Percentiles rank a stretch among this genome's conserved stretches.
phyloP scores from a whole-genome alignment of 2,329 filamentous ascomycete species.

The Talaromyces sp. region DNA sequence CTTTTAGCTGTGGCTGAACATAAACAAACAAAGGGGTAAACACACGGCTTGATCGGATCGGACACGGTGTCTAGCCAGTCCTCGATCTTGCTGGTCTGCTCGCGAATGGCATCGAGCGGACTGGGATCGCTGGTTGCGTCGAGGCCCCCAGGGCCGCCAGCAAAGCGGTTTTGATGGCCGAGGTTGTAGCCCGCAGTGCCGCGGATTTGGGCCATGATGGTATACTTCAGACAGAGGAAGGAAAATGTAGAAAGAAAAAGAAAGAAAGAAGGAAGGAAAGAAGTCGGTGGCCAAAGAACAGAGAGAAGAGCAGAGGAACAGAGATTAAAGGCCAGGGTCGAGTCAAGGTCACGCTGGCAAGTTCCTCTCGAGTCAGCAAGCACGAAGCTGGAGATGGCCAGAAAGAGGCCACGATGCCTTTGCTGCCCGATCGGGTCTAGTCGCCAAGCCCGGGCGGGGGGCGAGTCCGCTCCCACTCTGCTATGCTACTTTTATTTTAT shows the following conservation, averaged over 20 bases:
- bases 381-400: not conserved
- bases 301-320: not conserved
- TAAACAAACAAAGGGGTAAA: conserved; percentile 18
- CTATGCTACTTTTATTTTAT: not conserved
- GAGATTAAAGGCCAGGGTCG: not conserved
- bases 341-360: not conserved
- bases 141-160: conserved; percentile 51
- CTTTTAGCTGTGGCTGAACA: conserved; percentile 13
- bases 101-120: conserved; percentile 79
- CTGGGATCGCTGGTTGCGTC: conserved; percentile 64
- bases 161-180: conserved; percentile 66
- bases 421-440: not conserved
- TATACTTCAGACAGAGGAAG: not conserved
- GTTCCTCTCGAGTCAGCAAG: not conserved
- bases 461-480: not conserved
- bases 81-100: conserved; percentile 98
- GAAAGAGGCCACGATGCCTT: conserved; percentile 1
- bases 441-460: not conserved
- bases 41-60: conserved; percentile 92
- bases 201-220: conserved; percentile 49
- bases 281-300: not conserved
- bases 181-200: conserved; percentile 78
- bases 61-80: conserved; percentile 81
- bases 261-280: not conserved
- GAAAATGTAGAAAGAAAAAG: not conserved